These are phyloP conservation scores for Pyrus hybrid DNA, from an alignment of 331 rosid genomes.

Conservation along the genomic window DNA sequence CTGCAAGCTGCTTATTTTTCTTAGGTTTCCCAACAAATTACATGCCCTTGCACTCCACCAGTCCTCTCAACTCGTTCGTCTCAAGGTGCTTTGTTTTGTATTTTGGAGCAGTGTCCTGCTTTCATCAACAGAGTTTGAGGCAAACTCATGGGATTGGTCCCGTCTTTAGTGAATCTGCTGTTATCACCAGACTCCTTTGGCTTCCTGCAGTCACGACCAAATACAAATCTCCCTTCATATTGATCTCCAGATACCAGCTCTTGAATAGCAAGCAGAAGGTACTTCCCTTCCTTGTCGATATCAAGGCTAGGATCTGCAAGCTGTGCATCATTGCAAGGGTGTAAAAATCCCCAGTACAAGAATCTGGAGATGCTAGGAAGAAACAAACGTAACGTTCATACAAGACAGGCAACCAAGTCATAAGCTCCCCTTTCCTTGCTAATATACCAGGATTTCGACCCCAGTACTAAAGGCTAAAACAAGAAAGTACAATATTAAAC, in stretches of 20 bases:
- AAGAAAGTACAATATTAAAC: neutral
- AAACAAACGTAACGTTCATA: neutral
- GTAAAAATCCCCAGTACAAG: too few species aligned
- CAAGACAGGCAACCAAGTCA: neutral
- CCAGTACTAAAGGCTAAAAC: neutral
- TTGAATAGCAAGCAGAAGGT: constrained; percentile 72
- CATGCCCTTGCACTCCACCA: constrained; percentile 98
- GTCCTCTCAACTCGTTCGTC: constrained; percentile 86
- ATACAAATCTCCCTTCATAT: constrained; percentile 93
- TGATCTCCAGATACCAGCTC: constrained; percentile 85
- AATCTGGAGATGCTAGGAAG: too few species aligned
- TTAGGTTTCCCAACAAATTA: constrained; percentile 92
- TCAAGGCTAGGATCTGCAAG: constrained; percentile 75
- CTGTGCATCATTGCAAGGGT: constrained; percentile 33
- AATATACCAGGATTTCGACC: neutral
- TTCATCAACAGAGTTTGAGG: constrained; percentile 85
- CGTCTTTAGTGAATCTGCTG: constrained; percentile 69
- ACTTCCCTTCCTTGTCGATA: constrained; percentile 86
- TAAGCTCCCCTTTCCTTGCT: neutral
- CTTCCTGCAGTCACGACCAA: constrained; percentile 75
- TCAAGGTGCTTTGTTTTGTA: constrained; percentile 92
- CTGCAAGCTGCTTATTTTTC: constrained; percentile 93
- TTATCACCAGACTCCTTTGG: constrained; percentile 42
- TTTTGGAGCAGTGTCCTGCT: constrained; percentile 94
- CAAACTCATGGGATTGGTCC: constrained; percentile 85